A percentile compares a stretch with the other conserved stretches of the same genome.
These are phyloP conservation scores for Fraxinus anomala DNA, from an alignment of 257 asterid genomes.

Conservation along the genomic window DNA sequence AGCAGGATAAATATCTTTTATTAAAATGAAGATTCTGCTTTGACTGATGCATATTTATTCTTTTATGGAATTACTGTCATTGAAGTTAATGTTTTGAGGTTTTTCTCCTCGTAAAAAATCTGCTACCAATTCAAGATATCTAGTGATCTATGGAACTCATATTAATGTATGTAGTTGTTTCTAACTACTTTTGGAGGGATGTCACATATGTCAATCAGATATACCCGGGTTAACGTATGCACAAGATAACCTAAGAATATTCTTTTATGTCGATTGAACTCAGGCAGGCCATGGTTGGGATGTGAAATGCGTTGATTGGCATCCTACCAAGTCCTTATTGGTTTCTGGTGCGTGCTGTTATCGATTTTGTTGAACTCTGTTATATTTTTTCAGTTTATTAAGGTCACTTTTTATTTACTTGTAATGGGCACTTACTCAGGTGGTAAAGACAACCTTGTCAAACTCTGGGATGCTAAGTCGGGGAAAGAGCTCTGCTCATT, in stretches of 20 bases:
- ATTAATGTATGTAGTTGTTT: background rate
- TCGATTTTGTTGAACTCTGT: conserved; percentile 12
- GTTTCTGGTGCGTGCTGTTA: conserved; percentile 68
- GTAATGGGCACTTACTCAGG: conserved; percentile 53
- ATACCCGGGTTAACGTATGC: conserved; percentile 21
- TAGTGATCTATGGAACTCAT: background rate
- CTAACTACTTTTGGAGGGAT: background rate
- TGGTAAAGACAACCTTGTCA: conserved; percentile 96
- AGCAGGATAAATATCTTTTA: conserved; percentile 16
- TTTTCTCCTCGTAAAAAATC: background rate
- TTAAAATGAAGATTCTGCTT: background rate
- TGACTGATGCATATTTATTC: background rate
- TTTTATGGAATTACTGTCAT: background rate
- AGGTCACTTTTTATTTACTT: conserved; percentile 18
- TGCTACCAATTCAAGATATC: background rate
- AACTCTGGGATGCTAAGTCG: conserved; percentile 99
- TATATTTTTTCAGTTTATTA: background rate
- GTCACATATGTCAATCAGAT: background rate
- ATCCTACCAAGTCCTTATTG: conserved; percentile 91
- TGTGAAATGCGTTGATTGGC: conserved; percentile 99
- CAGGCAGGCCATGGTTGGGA: conserved; percentile 99
- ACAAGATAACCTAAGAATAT: conserved; percentile 55
- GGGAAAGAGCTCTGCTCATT: conserved; percentile 90
- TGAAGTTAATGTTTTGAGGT: background rate
- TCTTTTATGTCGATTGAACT: conserved; percentile 68